phyloP scores from a whole-genome alignment of 202 grass and related monocot species.

The Digitaria exilis region DNA sequence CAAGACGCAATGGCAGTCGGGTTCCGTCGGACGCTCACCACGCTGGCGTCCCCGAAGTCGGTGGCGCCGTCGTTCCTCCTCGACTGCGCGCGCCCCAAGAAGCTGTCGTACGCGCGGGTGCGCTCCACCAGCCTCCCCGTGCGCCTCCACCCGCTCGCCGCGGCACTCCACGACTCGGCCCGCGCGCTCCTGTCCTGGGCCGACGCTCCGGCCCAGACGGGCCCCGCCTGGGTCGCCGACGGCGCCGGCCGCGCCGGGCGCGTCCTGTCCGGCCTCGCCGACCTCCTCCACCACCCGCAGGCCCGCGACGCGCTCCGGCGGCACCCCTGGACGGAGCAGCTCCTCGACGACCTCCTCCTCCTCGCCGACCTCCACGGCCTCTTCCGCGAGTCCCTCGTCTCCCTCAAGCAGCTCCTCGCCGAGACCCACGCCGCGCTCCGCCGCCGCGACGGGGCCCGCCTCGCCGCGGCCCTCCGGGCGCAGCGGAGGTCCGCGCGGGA shows the following conservation, averaged over 20 bases:
- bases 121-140: slow-evolving; percentile 56
- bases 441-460: slow-evolving; percentile 42
- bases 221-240: slow-evolving; percentile 42
- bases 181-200: slow-evolving; percentile 47
- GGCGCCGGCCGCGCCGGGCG: neutral
- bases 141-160: slow-evolving; percentile 55
- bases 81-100: slow-evolving; percentile 53
- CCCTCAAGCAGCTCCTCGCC: slow-evolving; percentile 48
- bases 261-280: slow-evolving; percentile 46
- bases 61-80: slow-evolving; percentile 42
- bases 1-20: slow-evolving; percentile 44
- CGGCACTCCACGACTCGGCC: slow-evolving; percentile 48
- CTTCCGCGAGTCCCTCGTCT: slow-evolving; percentile 48
- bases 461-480: slow-evolving; percentile 41
- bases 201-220: slow-evolving; percentile 25
- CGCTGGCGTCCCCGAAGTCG: slow-evolving; percentile 41
- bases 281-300: slow-evolving; percentile 59
- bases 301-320: slow-evolving; percentile 52
- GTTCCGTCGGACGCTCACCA: slow-evolving; percentile 58
- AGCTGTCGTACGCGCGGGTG: slow-evolving; percentile 50
- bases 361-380: slow-evolving; percentile 60
- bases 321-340: slow-evolving; percentile 52
- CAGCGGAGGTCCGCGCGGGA: slow-evolving; percentile 52
- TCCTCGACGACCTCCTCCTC: slow-evolving; percentile 63
- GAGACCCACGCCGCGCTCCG: slow-evolving; percentile 46